These are phyloP conservation scores for Protomyces gravidus DNA, from an alignment of 1,139 yeast species.

Conservation along the genomic window DNA sequence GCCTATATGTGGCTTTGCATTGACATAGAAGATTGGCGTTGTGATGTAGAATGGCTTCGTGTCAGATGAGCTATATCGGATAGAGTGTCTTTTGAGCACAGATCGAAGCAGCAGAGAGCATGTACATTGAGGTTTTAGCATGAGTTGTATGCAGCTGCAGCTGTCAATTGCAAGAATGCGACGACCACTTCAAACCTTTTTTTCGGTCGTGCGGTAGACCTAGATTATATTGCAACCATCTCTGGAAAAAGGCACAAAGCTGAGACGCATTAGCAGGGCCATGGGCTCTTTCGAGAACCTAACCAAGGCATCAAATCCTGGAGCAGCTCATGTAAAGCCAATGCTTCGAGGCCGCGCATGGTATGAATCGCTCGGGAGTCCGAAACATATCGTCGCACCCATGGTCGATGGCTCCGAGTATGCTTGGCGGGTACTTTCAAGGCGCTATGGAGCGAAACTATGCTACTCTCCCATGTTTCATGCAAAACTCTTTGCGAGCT, in stretches of 20 bases:
- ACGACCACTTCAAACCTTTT: background rate
- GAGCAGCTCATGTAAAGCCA: background rate
- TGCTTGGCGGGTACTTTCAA: slow-evolving; percentile 87
- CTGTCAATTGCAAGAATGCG: too few relatives aligned
- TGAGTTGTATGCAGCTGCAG: background rate
- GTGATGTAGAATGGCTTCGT: slow-evolving; percentile 54
- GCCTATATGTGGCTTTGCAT: slow-evolving; percentile 92
- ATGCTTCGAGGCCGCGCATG: slow-evolving; percentile 60
- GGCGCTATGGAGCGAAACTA: slow-evolving; percentile 85
- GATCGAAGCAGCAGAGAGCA: background rate
- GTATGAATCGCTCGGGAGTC: slow-evolving; percentile 64
- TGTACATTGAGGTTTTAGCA: background rate
- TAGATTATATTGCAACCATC: too few relatives aligned
- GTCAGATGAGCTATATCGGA: background rate
- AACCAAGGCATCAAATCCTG: background rate
- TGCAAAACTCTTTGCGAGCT: slow-evolving; percentile 81
- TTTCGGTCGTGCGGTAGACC: too few relatives aligned
- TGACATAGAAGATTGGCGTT: slow-evolving; percentile 93
- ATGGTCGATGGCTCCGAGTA: slow-evolving; percentile 97
- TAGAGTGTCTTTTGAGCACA: background rate
- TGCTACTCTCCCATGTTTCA: slow-evolving; percentile 98
- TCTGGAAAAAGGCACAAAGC: too few relatives aligned
- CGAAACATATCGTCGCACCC: slow-evolving; percentile 88
- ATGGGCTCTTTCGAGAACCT: background rate
- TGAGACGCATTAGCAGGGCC: slow-evolving; percentile 1